A percentile compares a stretch with the other conserved stretches of the same genome.
Evolutionary conservation across 2,329 filamentous ascomycete genomes (phyloP).

Genomic region (Aureobasidium sp.): DNA sequence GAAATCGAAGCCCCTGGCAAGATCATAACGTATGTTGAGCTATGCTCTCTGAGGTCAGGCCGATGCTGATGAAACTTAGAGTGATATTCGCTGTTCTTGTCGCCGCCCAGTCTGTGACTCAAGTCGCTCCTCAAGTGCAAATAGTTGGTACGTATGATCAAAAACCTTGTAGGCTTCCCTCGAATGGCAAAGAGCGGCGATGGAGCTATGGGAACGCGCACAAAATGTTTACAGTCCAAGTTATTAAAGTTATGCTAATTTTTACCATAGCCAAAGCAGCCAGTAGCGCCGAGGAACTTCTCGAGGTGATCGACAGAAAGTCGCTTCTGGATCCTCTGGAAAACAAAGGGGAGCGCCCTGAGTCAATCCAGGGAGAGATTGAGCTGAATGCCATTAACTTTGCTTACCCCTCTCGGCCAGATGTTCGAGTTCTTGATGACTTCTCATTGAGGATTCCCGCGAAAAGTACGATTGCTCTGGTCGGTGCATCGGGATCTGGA

Average conservation of each 20-base stretch:
- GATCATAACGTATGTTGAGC: background rate
- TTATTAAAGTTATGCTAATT: background rate
- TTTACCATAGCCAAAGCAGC: slow-evolving; percentile 54
- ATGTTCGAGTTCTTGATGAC: slow-evolving; percentile 82
- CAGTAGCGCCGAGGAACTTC: slow-evolving; percentile 85
- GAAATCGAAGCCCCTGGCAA: slow-evolving; percentile 1
- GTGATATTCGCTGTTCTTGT: slow-evolving; percentile 56
- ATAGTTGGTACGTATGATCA: slow-evolving; percentile 51
- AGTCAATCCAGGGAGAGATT: slow-evolving; percentile 73
- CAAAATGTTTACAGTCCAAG: too few species aligned
- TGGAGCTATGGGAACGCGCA: too few species aligned
- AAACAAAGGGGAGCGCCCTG: slow-evolving; percentile 62
- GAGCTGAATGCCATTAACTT: slow-evolving; percentile 81
- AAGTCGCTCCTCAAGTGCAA: slow-evolving; percentile 77
- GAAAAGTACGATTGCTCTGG: slow-evolving; percentile 90
- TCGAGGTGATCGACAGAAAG: slow-evolving; percentile 78
- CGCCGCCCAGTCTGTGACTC: slow-evolving; percentile 83
- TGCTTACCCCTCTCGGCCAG: slow-evolving; percentile 87
- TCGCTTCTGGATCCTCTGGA: slow-evolving; percentile 77
- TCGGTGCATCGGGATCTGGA: slow-evolving; percentile 89
- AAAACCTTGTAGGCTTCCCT: too few species aligned
- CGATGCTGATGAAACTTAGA: background rate
- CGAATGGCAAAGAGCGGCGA: too few species aligned
- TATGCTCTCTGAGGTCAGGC: background rate
- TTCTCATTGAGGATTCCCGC: slow-evolving; percentile 86